Evolutionary conservation across 108 stramenopile species (phyloP).

Genomic region (Conticribra weissflogii): DNA sequence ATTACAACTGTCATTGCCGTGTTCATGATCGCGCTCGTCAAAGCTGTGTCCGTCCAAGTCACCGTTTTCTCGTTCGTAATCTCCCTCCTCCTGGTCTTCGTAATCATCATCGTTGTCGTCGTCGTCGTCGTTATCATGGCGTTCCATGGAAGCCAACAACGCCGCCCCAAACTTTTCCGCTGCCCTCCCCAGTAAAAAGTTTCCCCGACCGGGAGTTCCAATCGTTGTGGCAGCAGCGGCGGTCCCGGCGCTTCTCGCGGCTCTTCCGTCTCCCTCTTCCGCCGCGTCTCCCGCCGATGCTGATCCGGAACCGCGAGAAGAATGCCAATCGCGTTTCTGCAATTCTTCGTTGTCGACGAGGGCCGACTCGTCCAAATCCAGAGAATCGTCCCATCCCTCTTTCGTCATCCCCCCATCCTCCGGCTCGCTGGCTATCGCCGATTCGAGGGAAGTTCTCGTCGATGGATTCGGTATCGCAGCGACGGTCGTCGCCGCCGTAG

Average conservation of each 20-base stretch:
- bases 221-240: not conserved
- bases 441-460: too few species aligned
- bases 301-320: not conserved
- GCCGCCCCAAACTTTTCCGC: slow-evolving; percentile 42
- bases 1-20: not conserved
- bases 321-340: not conserved
- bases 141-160: slow-evolving; percentile 38
- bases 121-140: slow-evolving; percentile 4
- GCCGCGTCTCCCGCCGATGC: too few species aligned
- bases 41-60: too few species aligned
- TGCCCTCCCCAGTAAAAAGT: slow-evolving; percentile 7
- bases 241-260: not conserved
- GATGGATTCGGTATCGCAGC: too few species aligned
- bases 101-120: slow-evolving; percentile 11
- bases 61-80: not conserved
- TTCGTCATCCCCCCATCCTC: too few species aligned
- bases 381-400: not conserved
- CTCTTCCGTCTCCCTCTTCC: too few species aligned
- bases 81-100: not conserved
- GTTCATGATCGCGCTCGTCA: not conserved
- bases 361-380: not conserved
- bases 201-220: not conserved
- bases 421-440: not conserved
- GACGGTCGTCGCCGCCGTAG: too few species aligned
- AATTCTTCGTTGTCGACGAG: not conserved